phyloP scores from a whole-genome alignment of 2,329 filamentous ascomycete genomes.

The Monosporascus sp. region DNA sequence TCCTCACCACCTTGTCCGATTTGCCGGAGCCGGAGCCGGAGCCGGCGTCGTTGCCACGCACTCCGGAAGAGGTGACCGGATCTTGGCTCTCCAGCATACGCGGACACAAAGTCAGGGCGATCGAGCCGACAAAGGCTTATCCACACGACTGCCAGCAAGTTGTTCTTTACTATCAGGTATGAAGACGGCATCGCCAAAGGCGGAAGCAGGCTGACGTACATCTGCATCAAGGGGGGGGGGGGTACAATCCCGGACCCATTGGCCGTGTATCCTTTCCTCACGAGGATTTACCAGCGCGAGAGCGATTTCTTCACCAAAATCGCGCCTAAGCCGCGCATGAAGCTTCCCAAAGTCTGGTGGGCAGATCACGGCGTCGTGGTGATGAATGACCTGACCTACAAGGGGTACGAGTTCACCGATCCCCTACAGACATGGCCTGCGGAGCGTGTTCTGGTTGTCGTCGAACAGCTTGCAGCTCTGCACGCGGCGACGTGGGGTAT shows the following conservation, averaged over 20 bases:
- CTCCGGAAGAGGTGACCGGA: slow-evolving; percentile 16
- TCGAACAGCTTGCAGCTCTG: slow-evolving; percentile 31
- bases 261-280: slow-evolving; percentile 17
- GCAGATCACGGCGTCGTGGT: slow-evolving; percentile 22
- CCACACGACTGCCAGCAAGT: slow-evolving; percentile 19
- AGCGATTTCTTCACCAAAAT: slow-evolving; percentile 23
- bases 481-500: slow-evolving; percentile 26
- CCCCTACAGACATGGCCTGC: slow-evolving; percentile 17
- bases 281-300: slow-evolving; percentile 21
- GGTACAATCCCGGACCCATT: slow-evolving; percentile 20
- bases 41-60: no score
- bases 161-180: slow-evolving; percentile 15
- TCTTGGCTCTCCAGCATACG: slow-evolving; percentile 18
- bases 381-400: slow-evolving; percentile 20
- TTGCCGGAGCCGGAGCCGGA: no score
- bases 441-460: slow-evolving; percentile 15
- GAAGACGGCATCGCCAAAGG: slow-evolving; percentile 6
- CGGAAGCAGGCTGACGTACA: slow-evolving; percentile 3
- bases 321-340: slow-evolving; percentile 17
- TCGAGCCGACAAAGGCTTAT: slow-evolving; percentile 11
- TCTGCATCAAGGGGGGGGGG: slow-evolving; percentile 23
- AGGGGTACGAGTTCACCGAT: slow-evolving; percentile 17
- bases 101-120: slow-evolving; percentile 11
- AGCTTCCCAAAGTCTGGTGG: slow-evolving; percentile 18
- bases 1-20: no score